A percentile compares a stretch with the other conserved stretches of the same genome.
Evolutionary conservation across 495 filamentous ascomycete species (phyloP).

Genomic region (Neurospora sp.): DNA sequence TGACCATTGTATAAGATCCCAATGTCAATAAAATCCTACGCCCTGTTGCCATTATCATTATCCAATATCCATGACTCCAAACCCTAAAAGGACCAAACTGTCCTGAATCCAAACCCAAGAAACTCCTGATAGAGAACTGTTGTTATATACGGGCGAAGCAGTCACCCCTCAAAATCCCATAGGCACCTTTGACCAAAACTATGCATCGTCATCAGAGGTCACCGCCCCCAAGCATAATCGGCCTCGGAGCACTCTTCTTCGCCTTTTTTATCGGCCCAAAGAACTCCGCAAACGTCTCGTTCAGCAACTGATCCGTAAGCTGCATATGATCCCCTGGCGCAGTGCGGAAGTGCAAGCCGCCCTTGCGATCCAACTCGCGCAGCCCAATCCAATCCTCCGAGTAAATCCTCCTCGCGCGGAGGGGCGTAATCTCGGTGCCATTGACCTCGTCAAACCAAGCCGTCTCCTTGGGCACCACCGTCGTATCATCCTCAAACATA

Average conservation of each 20-base stretch:
- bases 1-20: background rate
- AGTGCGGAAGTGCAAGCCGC: slow-evolving; percentile 62
- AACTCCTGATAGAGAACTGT: background rate
- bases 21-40: background rate
- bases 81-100: background rate
- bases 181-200: background rate
- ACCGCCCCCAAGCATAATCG: background rate
- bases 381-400: slow-evolving; percentile 92
- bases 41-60: background rate
- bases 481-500: slow-evolving; percentile 77
- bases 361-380: slow-evolving; percentile 68
- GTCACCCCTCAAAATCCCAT: background rate
- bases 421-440: slow-evolving; percentile 49
- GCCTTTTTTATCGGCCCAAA: slow-evolving; percentile 42
- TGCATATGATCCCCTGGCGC: slow-evolving; percentile 76
- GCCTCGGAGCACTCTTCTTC: slow-evolving; percentile 13
- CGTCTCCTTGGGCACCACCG: slow-evolving; percentile 83
- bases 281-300: slow-evolving; percentile 59
- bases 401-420: slow-evolving; percentile 68
- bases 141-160: background rate
- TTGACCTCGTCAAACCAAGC: slow-evolving; percentile 88
- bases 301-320: slow-evolving; percentile 55
- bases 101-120: background rate
- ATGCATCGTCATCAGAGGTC: slow-evolving; percentile 12
- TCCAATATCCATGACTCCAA: background rate